Conservation (phyloP, 345 rosid genomes). For the Xanthoceras sorbifolium region DNA sequence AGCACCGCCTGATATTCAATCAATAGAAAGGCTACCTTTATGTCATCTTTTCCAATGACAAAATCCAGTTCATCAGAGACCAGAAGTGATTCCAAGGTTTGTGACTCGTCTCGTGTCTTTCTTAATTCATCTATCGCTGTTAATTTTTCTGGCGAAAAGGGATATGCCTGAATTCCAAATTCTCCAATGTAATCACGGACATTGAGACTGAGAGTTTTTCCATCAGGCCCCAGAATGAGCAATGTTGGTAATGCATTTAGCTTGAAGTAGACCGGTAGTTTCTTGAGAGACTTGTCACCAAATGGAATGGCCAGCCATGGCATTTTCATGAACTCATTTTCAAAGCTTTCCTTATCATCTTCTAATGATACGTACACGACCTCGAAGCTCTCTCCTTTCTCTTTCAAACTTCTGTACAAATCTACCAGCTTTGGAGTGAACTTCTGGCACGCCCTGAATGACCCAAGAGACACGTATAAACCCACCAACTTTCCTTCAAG, state of each 20-base stretch:
- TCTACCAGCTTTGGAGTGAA: conserved; percentile 32
- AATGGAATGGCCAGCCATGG: conserved; percentile 45
- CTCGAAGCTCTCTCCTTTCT: conserved; percentile 37
- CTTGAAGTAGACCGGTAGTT: conserved; percentile 35
- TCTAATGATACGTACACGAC: conserved; percentile 36
- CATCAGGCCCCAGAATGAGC: conserved; percentile 38
- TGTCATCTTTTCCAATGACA: conserved; percentile 35
- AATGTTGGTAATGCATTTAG: conserved; percentile 38
- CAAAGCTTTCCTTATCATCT: conserved; percentile 30
- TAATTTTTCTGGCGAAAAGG: conserved; percentile 43
- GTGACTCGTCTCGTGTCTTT: conserved; percentile 34
- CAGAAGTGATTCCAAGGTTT: conserved; percentile 42
- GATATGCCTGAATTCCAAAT: conserved; percentile 41
- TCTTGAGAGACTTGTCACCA: conserved; percentile 30
- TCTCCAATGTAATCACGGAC: conserved; percentile 35
- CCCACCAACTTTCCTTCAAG: conserved; percentile 46
- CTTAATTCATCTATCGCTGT: conserved; percentile 33
- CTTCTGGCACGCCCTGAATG: conserved; percentile 25
- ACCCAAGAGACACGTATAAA: conserved; percentile 25
- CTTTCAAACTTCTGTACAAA: conserved; percentile 34
- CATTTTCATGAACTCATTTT: conserved; percentile 25
- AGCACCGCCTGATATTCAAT: not conserved
- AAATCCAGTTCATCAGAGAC: conserved; percentile 32
- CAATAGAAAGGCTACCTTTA: conserved; percentile 27
- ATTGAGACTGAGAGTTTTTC: conserved; percentile 39